These are phyloP conservation scores for Hydnomerulius pinastri DNA, from an alignment of 768 basidiomycete species.

Conservation along the genomic window DNA sequence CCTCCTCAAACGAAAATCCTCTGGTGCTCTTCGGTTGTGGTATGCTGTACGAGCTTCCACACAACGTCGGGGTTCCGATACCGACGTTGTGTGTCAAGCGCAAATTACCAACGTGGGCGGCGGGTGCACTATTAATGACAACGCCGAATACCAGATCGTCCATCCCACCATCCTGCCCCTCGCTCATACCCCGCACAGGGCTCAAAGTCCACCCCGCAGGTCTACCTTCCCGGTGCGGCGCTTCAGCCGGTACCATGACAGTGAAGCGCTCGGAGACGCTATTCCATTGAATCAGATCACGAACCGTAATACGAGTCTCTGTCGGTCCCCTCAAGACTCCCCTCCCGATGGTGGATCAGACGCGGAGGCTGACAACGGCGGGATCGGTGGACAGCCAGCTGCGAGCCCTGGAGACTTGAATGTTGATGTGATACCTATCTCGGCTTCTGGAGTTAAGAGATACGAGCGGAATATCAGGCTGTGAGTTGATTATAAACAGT, in stretches of 20 bases:
- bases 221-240: too few relatives aligned
- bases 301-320: too few relatives aligned
- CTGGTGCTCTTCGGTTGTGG: background rate
- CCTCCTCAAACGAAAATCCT: background rate
- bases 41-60: background rate
- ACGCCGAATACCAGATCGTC: background rate
- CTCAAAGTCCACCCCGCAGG: too few relatives aligned
- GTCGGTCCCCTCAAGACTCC: too few relatives aligned
- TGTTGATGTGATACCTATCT: background rate
- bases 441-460: background rate
- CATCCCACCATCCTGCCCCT: background rate
- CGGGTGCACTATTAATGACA: background rate
- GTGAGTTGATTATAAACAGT: background rate
- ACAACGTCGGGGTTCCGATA: background rate
- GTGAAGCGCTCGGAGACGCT: too few relatives aligned
- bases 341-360: too few relatives aligned
- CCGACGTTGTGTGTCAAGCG: too few relatives aligned
- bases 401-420: background rate
- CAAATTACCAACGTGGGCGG: background rate
- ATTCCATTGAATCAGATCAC: too few relatives aligned
- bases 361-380: too few relatives aligned
- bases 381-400: background rate
- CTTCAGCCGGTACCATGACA: too few relatives aligned
- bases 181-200: too few relatives aligned
- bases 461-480: slow-evolving; percentile 1